Conservation (phyloP, 2,329 filamentous ascomycete species). For the Alternaria sp. region DNA sequence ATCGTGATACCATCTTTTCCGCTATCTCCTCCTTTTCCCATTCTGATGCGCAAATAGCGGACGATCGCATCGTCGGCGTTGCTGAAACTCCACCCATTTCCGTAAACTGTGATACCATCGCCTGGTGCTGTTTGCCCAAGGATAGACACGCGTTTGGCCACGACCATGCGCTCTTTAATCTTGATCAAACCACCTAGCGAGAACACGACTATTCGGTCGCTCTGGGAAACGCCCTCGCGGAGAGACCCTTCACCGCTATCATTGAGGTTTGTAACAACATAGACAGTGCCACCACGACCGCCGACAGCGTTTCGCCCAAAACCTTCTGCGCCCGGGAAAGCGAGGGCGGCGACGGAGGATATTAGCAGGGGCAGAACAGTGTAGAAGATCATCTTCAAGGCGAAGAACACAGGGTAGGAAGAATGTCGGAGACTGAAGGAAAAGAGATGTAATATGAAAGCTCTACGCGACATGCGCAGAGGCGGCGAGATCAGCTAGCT, state of each 20-base stretch:
- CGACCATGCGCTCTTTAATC: constrained; percentile 55
- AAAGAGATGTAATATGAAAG: background rate
- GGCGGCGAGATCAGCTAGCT: background rate
- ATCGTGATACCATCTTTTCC: constrained; percentile 63
- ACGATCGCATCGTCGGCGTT: constrained; percentile 61
- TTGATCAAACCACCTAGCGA: constrained; percentile 59
- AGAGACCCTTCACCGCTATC: constrained; percentile 58
- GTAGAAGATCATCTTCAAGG: constrained; percentile 19
- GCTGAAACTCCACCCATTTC: constrained; percentile 61
- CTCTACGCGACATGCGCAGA: background rate
- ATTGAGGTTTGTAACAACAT: constrained; percentile 58
- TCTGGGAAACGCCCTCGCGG: constrained; percentile 57
- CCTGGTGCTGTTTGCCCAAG: constrained; percentile 60
- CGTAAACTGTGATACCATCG: constrained; percentile 59
- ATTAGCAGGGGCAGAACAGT: constrained; percentile 23
- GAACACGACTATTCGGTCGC: constrained; percentile 59
- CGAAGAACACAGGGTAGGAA: background rate
- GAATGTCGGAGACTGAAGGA: background rate
- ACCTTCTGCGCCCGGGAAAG: constrained; percentile 60
- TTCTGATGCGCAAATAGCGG: constrained; percentile 62
- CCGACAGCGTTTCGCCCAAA: constrained; percentile 57
- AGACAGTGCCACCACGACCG: constrained; percentile 55
- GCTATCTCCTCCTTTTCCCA: constrained; percentile 58
- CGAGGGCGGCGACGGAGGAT: constrained; percentile 34
- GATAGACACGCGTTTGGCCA: constrained; percentile 58